Evolutionary conservation across 2,329 filamentous ascomycete genomes (phyloP), one percentile per base, ranked within the genome.

Genomic region (Trematosphaeria pertusa): DNA sequence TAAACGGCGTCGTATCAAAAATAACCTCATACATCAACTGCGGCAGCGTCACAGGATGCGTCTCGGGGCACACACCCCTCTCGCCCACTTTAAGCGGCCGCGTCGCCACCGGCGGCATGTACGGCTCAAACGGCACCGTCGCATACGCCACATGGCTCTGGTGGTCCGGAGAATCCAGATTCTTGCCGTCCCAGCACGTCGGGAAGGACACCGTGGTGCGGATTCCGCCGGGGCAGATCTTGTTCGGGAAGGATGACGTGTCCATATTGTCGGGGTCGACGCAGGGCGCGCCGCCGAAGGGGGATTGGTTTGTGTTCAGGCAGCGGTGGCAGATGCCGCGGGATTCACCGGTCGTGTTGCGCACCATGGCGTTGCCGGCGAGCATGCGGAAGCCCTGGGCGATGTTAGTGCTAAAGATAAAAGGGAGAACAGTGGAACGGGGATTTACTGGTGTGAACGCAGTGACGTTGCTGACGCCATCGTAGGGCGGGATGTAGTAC

Each of bases 91-190:
- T 64, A 33, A 61, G 60, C 4, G 62, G 62, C 5, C 41, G 32
- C 2, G 32, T 54, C 5, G 57, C 45, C 0, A 54, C 28, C 2
- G 62, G 61, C 3, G 56, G 52, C 2, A 30, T 44, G 35, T 66
- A 66, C 2, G 61, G 63, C 42, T 66, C 61, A 36, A 59, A 65
- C 36, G 66, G 52, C 48, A 68, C 44, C 7, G 72, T 50, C 1
- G 62, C 50, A 51, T 76, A 77, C 5, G 74, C 63, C 5, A 77
- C 73, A 56, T 78, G 84, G 52, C 74, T 75, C 68, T 78, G 78
- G 73, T 86, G 83, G 64, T 86, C 78, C 0, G 64, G 47, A 7
- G 78, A 79, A 58, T 82, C 80, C 5, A 75, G 46, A 58, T 78
- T 78, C 48, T 71, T 71, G 44, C 77, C 77, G 48, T 79, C 76